Evolutionary conservation across 1,139 yeast genomes (phyloP).

Genomic region (Pichia inconspicua): DNA sequence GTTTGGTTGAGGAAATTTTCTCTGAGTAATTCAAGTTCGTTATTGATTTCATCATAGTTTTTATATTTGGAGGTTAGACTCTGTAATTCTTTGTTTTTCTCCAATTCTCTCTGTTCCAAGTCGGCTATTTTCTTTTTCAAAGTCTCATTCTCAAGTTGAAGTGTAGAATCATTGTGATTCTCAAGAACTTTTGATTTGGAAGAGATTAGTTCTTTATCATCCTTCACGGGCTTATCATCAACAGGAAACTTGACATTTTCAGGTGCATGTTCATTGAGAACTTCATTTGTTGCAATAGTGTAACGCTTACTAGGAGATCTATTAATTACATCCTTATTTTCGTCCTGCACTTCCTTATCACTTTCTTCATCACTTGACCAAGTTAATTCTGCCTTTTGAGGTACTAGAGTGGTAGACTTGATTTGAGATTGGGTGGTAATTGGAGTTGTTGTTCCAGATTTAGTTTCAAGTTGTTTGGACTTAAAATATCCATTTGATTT

Average conservation of each 20-base stretch:
- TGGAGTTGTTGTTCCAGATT: slow-evolving; percentile 7
- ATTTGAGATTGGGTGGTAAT: slow-evolving; percentile 30
- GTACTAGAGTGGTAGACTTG: slow-evolving; percentile 61
- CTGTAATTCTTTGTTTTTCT: slow-evolving; percentile 5
- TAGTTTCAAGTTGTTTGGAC: not conserved
- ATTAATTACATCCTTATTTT: not conserved
- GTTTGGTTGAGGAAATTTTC: slow-evolving; percentile 3
- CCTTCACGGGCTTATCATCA: slow-evolving; percentile 5
- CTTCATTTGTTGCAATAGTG: slow-evolving; percentile 14
- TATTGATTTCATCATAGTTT: slow-evolving; percentile 5
- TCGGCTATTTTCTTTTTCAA: slow-evolving; percentile 5
- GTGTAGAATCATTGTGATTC: not conserved
- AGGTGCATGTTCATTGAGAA: slow-evolving; percentile 13
- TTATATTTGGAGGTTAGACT: slow-evolving; percentile 1
- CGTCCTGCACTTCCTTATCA: slow-evolving; percentile 14
- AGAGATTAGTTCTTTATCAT: not conserved
- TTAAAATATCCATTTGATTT: slow-evolving; percentile 5
- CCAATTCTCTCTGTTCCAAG: slow-evolving; percentile 17
- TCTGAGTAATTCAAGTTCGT: slow-evolving; percentile 6
- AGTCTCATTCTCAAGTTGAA: slow-evolving; percentile 4
- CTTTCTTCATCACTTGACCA: slow-evolving; percentile 82
- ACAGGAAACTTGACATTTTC: slow-evolving; percentile 13
- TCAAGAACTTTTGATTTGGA: not conserved
- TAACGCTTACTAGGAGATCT: slow-evolving; percentile 14
- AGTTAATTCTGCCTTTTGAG: slow-evolving; percentile 67